phyloP scores from a whole-genome alignment of 768 basidiomycete genomes.

The Steccherinum ochraceum region DNA sequence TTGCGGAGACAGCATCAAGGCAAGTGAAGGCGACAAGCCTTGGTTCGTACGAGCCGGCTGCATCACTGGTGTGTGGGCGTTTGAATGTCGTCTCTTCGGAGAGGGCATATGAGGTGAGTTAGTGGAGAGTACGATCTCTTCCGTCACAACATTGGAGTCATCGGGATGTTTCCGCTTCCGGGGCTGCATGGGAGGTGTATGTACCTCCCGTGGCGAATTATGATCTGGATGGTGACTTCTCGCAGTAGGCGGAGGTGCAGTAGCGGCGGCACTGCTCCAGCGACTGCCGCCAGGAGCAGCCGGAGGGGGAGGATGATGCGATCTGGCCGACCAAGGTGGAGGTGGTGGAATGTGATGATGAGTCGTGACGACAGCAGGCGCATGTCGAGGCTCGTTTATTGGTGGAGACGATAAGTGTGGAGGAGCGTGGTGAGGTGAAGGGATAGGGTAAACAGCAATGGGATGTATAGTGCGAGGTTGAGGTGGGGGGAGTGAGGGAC shows the following conservation, averaged over 20 bases:
- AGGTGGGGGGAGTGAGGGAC: neutral
- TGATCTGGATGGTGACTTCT: conserved; percentile 10
- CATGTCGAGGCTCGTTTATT: conserved; percentile 31
- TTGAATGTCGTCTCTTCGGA: conserved; percentile 16
- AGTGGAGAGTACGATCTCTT: conserved; percentile 11
- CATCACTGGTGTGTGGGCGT: conserved; percentile 14
- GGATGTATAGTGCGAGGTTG: neutral
- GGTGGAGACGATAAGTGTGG: conserved; percentile 24
- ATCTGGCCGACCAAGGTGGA: conserved; percentile 27
- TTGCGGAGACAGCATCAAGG: conserved; percentile 55
- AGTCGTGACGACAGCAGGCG: conserved; percentile 20
- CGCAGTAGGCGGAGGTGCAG: conserved; percentile 21
- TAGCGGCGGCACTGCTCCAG: conserved; percentile 25
- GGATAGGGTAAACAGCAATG: neutral
- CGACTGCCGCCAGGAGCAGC: conserved; percentile 25
- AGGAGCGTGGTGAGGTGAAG: conserved; percentile 7
- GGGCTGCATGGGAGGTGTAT: conserved; percentile 16
- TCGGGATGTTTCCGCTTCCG: conserved; percentile 31
- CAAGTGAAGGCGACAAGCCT: conserved; percentile 52
- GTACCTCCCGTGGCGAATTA: conserved; percentile 7
- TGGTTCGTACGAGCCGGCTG: conserved; percentile 32
- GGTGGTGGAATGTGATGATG: conserved; percentile 26
- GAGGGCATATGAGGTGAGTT: conserved; percentile 13
- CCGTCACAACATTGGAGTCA: conserved; percentile 11
- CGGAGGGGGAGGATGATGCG: conserved; percentile 22